Base-by-base conservation (phyloP, 1,284 basidiomycete species). In the Puccinia hordei region DNA sequence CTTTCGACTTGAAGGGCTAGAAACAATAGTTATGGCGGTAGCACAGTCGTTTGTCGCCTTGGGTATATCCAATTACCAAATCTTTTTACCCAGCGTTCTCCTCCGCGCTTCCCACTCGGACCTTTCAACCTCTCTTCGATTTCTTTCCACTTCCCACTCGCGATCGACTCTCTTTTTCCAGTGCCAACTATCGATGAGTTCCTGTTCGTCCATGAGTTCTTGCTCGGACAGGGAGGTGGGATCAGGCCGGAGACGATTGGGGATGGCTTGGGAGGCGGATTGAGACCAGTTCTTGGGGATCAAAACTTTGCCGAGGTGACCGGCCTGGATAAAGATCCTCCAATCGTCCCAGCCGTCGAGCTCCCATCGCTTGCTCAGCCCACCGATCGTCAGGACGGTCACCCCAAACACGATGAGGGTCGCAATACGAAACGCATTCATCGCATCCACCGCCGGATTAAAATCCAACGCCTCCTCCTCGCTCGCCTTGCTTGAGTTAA, bases 271-370 rank as follows among this genome's bases (percentile, higher is more conserved):
- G 53, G 51, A 33, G 41, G 51, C 35, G 13, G 41, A 59, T 53
- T 55, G 63, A 41, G 41, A 35, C 65, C 65, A 78, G 49, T 57
- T 19, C 22, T n/a, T 19, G 51, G 76, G 66, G 35, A 78, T 71
- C 13, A 78, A n/a, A 6, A 44, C 17, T 33, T 66, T 66, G 12
- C 53, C 66, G 44, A 78, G 51, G 30, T 61, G 53, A 1, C 76
- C 76, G 19, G 65, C 27, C 53, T 78, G 66, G 44, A 78, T 78
- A 44, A 78, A 78, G 12, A 78, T 69, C 49, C 51, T 69, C 76
- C 76, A 78, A 69, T 78, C 76, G 1, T 78, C 30, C 65, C 65
- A 78, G 30, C 41, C 33, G 24, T 78, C 76, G 24, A 78, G 55
- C 19, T 78, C 66, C 76, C 76, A 78, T 61, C 55, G 65, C 13